Evolutionary conservation across 179 eudicot genomes (phyloP).

Genomic region (Vitellaria paradoxa): DNA sequence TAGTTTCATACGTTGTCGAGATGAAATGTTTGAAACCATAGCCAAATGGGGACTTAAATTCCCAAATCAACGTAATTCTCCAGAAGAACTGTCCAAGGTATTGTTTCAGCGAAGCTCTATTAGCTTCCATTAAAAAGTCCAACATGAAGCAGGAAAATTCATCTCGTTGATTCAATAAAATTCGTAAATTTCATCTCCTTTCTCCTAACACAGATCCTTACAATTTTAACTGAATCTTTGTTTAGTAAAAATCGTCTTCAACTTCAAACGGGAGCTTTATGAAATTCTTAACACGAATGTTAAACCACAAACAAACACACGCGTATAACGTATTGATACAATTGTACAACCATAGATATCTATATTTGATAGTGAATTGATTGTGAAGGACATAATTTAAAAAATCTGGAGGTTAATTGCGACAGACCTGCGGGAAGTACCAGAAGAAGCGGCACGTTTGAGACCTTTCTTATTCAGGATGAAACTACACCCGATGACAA

Average conservation of each 20-base stretch:
- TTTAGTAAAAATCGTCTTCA: not conserved
- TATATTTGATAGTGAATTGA: not conserved
- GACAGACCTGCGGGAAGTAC: slow-evolving; percentile 68
- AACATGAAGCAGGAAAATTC: not conserved
- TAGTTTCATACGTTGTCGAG: too few species aligned
- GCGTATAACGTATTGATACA: not conserved
- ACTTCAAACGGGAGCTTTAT: not conserved
- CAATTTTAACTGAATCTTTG: not conserved
- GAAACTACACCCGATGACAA: slow-evolving; percentile 72
- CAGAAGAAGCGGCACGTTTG: slow-evolving; percentile 71
- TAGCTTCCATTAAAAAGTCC: not conserved
- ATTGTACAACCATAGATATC: not conserved
- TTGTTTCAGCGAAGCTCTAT: not conserved
- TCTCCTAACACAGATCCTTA: not conserved
- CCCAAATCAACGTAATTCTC: not conserved
- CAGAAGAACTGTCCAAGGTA: not conserved
- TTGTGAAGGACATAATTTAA: not conserved
- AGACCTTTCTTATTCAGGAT: slow-evolving; percentile 92
- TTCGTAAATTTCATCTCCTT: not conserved
- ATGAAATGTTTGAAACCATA: not conserved
- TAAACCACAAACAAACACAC: not conserved
- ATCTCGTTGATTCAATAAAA: not conserved
- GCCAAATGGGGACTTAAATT: not conserved
- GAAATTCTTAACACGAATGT: too few species aligned
- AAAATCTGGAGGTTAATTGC: not conserved